Percentiles rank a stretch among this genome's conserved stretches.
phyloP scores from a whole-genome alignment of 2,329 filamentous ascomycete genomes.

The Sporothrix phasma region DNA sequence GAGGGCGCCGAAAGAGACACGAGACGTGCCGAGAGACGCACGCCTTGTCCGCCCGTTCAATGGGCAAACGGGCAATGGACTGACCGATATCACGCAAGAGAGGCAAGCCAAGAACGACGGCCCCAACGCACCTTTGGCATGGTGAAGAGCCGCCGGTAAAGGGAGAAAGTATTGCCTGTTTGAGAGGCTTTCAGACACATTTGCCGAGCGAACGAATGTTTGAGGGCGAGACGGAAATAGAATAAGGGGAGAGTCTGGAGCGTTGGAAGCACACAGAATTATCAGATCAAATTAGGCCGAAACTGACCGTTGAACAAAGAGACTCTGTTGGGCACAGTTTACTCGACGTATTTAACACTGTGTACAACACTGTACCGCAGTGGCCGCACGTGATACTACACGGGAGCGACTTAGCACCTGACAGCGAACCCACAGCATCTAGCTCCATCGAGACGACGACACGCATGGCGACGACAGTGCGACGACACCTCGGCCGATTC shows the following conservation, averaged over 20 bases:
- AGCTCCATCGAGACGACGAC: background rate
- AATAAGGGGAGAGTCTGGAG: background rate
- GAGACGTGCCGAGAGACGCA: background rate
- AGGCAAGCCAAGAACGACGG: background rate
- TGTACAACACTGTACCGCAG: background rate
- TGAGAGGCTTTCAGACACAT: background rate
- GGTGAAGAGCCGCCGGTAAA: background rate
- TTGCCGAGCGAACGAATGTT: background rate
- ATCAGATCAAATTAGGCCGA: background rate
- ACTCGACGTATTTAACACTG: background rate
- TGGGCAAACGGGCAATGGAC: no score
- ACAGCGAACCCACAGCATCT: background rate
- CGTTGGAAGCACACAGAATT: background rate
- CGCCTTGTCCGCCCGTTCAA: no score
- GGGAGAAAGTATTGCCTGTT: background rate
- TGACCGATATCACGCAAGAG: background rate
- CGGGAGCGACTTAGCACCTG: background rate
- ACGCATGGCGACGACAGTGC: background rate
- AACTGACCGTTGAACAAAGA: background rate
- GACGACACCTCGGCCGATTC: no score
- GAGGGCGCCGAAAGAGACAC: background rate
- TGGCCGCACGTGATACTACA: constrained; percentile 6
- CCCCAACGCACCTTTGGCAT: background rate
- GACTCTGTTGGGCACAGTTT: background rate
- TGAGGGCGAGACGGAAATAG: background rate